Evolutionary conservation across 2,329 filamentous ascomycete genomes (phyloP), one percentile per base, ranked within the genome.

Genomic region (Ciborinia camelliae): DNA sequence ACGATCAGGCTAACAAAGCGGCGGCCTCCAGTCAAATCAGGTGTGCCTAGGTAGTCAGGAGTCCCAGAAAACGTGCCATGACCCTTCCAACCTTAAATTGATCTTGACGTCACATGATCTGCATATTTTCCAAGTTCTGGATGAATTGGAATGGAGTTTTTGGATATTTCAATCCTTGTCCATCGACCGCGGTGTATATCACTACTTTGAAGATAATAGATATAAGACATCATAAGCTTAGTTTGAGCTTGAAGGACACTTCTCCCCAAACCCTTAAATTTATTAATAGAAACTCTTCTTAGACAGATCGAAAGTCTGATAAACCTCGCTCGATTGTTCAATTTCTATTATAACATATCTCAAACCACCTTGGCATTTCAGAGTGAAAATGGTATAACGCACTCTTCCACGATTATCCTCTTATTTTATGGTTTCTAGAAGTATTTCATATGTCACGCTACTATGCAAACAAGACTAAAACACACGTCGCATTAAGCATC

Each of bases 221-320:
- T n/a, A n/a, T n/a, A n/a, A n/a, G n/a, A n/a, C n/a, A n/a, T n/a
- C n/a, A n/a, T n/a, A n/a, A n/a, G n/a, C n/a, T n/a, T n/a, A n/a
- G n/a, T n/a, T 4, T 41, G 30, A 26, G 9, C 2, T 2, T 35
- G 32, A 23, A 47, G 41, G 54, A 47, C 55, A 58, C 55, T 47
- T 58, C 20, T 58, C 54, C 41, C 20, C 20, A 43, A 58, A 20
- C 18, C 39, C 18, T 18, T 23, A 23, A 7, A 47, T 35, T 35
- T 58, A 58, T 58, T 26, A 58, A 58, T 58, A 58, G 41, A 35
- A 58, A 35, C n/a, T 35, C 20, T n/a, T 35, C 20, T n/a, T 43
- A 10, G 39, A 32, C 28, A 7, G 26, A 7, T 45, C 39, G 20
- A 39, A 15, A 43, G 39, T 57, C n/a, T 45, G 39, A 23, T 23